These are phyloP conservation scores for Selaginella tamariscina DNA, from an alignment of 75 land plant genomes.

Conservation along the genomic window DNA sequence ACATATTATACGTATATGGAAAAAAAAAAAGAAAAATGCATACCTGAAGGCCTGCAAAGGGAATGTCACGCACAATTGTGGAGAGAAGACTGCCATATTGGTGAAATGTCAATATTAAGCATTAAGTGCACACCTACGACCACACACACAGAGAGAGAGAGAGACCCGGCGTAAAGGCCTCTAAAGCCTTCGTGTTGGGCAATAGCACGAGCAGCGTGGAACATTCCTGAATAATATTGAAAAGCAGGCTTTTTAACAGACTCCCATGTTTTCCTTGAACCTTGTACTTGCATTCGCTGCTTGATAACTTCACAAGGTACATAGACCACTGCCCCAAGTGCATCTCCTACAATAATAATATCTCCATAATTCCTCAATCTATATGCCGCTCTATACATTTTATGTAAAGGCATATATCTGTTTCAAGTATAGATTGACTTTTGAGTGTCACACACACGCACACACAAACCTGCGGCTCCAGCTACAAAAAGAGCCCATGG, in stretches of 20 bases:
- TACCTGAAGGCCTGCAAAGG: slow-evolving; percentile 97
- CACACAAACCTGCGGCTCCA: slow-evolving; percentile 88
- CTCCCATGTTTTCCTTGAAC: slow-evolving; percentile 52
- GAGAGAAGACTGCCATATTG: slow-evolving; percentile 53
- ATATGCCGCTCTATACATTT: no score
- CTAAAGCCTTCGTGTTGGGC: slow-evolving; percentile 49
- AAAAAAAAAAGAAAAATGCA: slow-evolving; percentile 3
- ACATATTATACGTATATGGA: not conserved
- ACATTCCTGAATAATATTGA: slow-evolving; percentile 60
- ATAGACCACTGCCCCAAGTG: slow-evolving; percentile 84
- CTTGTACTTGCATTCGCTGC: slow-evolving; percentile 95
- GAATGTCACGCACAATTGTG: slow-evolving; percentile 85
- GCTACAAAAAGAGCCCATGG: slow-evolving; percentile 85
- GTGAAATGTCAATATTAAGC: no score
- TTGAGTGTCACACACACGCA: no score
- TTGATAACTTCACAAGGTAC: slow-evolving; percentile 97
- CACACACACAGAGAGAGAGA: not conserved
- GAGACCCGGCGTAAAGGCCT: slow-evolving; percentile 88
- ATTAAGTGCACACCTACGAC: no score
- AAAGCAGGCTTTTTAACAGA: slow-evolving; percentile 14
- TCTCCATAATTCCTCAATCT: no score
- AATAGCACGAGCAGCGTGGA: slow-evolving; percentile 71
- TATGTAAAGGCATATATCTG: no score
- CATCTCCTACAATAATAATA: slow-evolving; percentile 47
- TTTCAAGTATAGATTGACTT: not conserved